Percentiles rank a stretch among this genome's conserved stretches.
These are phyloP conservation scores for Heliosperma pusillum DNA, from an alignment of 148 eudicot species.

Conservation along the genomic window DNA sequence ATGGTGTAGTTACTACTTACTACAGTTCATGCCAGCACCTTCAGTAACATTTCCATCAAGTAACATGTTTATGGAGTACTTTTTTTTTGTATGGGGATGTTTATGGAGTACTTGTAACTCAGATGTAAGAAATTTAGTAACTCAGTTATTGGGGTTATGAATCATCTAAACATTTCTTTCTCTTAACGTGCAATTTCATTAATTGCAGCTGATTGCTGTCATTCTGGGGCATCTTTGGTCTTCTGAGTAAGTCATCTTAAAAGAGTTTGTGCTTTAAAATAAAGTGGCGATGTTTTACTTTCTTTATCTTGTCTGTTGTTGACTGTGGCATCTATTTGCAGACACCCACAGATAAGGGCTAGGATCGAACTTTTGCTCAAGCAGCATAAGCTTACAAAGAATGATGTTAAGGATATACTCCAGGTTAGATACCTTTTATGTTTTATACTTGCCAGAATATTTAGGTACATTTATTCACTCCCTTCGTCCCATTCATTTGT, in stretches of 20 bases:
- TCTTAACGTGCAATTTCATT: slow-evolving; percentile 19
- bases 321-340: slow-evolving; percentile 23
- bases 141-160: no score
- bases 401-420: slow-evolving; percentile 74
- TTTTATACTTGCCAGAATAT: neutral
- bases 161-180: slow-evolving; percentile 1
- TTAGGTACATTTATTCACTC: neutral
- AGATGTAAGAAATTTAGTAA: neutral
- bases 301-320: slow-evolving; percentile 2
- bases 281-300: neutral
- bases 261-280: neutral
- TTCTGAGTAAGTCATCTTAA: slow-evolving; percentile 77
- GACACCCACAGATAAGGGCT: slow-evolving; percentile 67
- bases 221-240: slow-evolving; percentile 96
- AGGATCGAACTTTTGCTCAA: slow-evolving; percentile 86
- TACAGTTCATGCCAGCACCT: no score
- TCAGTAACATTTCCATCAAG: no score
- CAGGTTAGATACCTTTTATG: slow-evolving; percentile 44
- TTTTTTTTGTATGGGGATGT: no score
- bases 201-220: slow-evolving; percentile 79
- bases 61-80: neutral
- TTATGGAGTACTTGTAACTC: neutral
- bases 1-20: no score
- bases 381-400: slow-evolving; percentile 84
- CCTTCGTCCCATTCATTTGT: no score